Evolutionary conservation across 2,329 filamentous ascomycete species (phyloP).

Genomic region (Fusarium xylarioides): DNA sequence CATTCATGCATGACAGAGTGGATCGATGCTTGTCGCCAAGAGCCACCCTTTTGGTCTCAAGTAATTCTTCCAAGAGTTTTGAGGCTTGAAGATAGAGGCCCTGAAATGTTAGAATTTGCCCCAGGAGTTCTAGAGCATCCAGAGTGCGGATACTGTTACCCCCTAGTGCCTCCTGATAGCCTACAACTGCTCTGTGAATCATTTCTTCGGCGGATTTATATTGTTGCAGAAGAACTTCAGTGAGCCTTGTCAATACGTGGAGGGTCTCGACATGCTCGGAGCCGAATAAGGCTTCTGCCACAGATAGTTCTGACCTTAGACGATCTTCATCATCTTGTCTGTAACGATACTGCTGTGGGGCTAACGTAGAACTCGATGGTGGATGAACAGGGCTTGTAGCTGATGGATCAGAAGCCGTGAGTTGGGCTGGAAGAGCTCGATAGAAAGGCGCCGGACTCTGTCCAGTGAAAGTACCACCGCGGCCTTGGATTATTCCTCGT

Average conservation of each 20-base stretch:
- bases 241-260: accelerated
- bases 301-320: neutral
- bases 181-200: accelerated
- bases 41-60: neutral
- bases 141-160: accelerated
- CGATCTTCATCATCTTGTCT: neutral
- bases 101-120: accelerated
- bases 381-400: accelerated
- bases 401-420: accelerated
- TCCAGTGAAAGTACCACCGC: neutral
- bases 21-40: neutral
- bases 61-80: accelerated
- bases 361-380: accelerated
- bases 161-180: accelerated
- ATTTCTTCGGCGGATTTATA: neutral
- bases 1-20: accelerated
- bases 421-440: accelerated
- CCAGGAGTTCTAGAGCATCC: accelerated
- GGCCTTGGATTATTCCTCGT: accelerated
- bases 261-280: accelerated
- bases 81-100: accelerated
- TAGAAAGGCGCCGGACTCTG: neutral
- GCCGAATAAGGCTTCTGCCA: neutral
- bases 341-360: accelerated
- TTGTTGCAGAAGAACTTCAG: accelerated